phyloP scores from a whole-genome alignment of 2,329 filamentous ascomycete genomes.

The Arthroderma sp. region DNA sequence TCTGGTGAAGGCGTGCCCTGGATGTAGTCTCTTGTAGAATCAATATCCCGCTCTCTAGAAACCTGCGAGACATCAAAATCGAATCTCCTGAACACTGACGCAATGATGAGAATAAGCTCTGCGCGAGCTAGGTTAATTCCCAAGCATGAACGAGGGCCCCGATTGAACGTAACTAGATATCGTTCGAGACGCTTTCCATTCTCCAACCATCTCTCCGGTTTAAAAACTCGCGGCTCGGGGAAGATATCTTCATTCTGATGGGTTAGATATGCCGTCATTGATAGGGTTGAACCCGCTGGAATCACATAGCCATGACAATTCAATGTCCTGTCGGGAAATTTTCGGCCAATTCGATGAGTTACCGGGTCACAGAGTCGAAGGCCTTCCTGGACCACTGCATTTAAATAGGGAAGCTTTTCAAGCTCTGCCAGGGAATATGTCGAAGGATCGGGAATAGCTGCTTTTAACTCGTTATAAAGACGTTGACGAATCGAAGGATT shows the following conservation, averaged over 20 bases:
- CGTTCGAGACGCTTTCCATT: neutral
- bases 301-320: conserved; percentile 3
- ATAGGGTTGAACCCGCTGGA: conserved; percentile 1
- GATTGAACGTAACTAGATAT: neutral
- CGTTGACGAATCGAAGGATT: conserved; percentile 2
- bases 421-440: neutral
- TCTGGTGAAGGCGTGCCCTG: too few species aligned
- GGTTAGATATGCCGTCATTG: neutral
- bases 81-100: too few species aligned
- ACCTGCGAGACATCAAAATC: too few species aligned
- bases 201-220: neutral
- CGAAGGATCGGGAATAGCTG: neutral
- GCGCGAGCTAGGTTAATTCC: neutral
- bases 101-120: too few species aligned
- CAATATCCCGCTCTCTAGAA: too few species aligned
- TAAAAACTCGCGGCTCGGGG: neutral
- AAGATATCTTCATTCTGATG: neutral
- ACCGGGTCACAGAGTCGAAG: conserved; percentile 11
- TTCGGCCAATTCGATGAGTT: conserved; percentile 10
- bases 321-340: neutral
- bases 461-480: conserved; percentile 4
- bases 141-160: neutral
- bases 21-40: too few species aligned
- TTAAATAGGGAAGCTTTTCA: conserved; percentile 5
- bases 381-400: conserved; percentile 5